These are phyloP conservation scores for Scytalidium lignicola DNA, from an alignment of 2,329 filamentous ascomycete genomes.

Conservation along the genomic window DNA sequence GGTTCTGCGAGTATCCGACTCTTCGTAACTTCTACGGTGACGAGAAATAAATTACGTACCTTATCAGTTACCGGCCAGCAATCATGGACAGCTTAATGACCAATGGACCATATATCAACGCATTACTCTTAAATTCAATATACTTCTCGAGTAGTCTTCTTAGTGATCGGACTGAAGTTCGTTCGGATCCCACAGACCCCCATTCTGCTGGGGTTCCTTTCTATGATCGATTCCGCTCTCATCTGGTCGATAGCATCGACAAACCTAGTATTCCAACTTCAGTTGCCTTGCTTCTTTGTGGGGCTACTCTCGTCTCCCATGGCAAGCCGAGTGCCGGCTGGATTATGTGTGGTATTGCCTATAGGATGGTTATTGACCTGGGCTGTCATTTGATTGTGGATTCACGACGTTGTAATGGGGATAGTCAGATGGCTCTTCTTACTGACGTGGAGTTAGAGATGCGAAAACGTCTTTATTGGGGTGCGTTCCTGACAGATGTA, in stretches of 20 bases:
- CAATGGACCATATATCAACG: constrained; percentile 32
- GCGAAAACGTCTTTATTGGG: constrained; percentile 26
- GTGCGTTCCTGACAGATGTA: constrained; percentile 27
- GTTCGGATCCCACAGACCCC: constrained; percentile 28
- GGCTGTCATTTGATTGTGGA: constrained; percentile 34
- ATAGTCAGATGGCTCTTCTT: constrained; percentile 18
- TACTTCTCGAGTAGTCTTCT: constrained; percentile 35
- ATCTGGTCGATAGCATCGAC: constrained; percentile 28
- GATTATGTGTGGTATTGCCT: constrained; percentile 35
- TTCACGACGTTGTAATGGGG: constrained; percentile 27
- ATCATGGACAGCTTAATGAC: constrained; percentile 34
- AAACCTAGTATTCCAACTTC: constrained; percentile 22
- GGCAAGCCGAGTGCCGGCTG: constrained; percentile 25
- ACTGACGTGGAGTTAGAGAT: constrained; percentile 25
- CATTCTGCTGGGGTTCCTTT: constrained; percentile 32
- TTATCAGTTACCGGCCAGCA: constrained; percentile 33
- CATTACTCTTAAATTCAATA: constrained; percentile 35
- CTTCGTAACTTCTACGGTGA: constrained; percentile 35
- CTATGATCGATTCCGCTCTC: constrained; percentile 32
- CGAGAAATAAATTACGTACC: constrained; percentile 32
- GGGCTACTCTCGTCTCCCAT: constrained; percentile 19
- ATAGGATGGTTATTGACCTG: constrained; percentile 36
- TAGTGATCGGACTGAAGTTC: constrained; percentile 32
- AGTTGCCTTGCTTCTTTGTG: constrained; percentile 22
- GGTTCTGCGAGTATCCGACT: too few relatives aligned